Conservation (phyloP, 768 basidiomycete species). For the Exsudoporus frostii region DNA sequence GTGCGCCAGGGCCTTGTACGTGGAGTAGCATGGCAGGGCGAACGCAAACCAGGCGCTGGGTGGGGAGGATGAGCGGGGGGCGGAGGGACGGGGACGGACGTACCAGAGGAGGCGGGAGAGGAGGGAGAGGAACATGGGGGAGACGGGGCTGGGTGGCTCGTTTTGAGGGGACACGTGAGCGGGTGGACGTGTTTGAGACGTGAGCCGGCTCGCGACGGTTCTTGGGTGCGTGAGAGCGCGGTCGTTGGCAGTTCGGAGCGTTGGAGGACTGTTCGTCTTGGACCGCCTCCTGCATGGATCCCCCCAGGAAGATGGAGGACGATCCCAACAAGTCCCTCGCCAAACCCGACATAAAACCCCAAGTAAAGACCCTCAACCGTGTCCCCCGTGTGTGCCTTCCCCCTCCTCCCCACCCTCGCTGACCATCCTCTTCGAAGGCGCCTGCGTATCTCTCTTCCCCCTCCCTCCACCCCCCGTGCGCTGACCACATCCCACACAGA, state of each 20-base stretch:
- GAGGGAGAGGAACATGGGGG: constrained; percentile 46
- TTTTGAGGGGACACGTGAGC: background rate
- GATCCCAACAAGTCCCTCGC: constrained; percentile 33
- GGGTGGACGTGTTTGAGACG: background rate
- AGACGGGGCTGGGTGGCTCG: background rate
- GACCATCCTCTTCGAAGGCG: constrained; percentile 48
- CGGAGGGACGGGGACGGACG: background rate
- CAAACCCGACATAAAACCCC: constrained; percentile 71
- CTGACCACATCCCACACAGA: constrained; percentile 45
- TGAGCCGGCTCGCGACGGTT: background rate
- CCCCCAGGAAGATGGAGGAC: constrained; percentile 52
- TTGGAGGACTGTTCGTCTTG: constrained; percentile 9
- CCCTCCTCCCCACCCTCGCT: constrained; percentile 6
- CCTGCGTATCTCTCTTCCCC: constrained; percentile 57
- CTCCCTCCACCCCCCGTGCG: constrained; percentile 7
- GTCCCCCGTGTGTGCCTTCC: constrained; percentile 67
- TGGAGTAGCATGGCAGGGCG: constrained; percentile 58
- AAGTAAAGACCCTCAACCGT: constrained; percentile 75
- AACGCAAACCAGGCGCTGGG: constrained; percentile 70
- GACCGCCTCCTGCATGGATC: constrained; percentile 18
- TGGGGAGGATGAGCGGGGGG: background rate
- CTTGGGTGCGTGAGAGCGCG: background rate
- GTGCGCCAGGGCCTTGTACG: constrained; percentile 63
- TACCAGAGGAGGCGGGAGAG: constrained; percentile 51
- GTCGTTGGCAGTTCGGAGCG: too few species aligned